Evolutionary conservation across 352 stramenopile genomes (phyloP).

Genomic region (Phytophthora lateralis): DNA sequence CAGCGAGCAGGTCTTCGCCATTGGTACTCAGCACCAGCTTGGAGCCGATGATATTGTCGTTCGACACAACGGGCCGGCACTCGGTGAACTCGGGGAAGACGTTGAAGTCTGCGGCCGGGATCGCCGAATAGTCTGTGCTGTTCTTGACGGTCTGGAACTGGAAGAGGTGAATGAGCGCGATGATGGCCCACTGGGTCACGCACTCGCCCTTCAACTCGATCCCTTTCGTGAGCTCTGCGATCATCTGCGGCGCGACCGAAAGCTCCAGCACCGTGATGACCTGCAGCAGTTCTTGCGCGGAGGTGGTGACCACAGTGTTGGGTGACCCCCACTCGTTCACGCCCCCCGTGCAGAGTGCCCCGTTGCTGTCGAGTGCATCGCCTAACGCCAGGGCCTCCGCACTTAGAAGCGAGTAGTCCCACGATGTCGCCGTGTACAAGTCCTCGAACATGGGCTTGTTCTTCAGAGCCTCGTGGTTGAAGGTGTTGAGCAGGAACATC

Average conservation of each 20-base stretch:
- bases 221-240: constrained; percentile 11
- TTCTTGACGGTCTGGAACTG: constrained; percentile 26
- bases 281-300: not conserved
- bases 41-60: constrained; percentile 13
- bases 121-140: constrained; percentile 26
- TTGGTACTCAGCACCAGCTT: constrained; percentile 13
- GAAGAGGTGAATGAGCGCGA: constrained; percentile 18
- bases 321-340: constrained; percentile 3
- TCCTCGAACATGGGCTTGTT: constrained; percentile 16
- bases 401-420: constrained; percentile 3
- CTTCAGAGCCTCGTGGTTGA: constrained; percentile 5
- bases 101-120: constrained; percentile 27
- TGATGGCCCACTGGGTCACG: constrained; percentile 18
- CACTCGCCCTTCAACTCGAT: constrained; percentile 11
- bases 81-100: constrained; percentile 34
- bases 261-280: not conserved
- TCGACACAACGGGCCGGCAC: constrained; percentile 21
- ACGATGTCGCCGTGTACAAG: constrained; percentile 8
- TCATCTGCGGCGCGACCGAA: constrained; percentile 8
- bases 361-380: constrained; percentile 1
- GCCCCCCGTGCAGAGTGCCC: not conserved
- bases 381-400: constrained; percentile 7
- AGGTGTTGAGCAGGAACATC: not conserved
- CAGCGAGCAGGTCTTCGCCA: constrained; percentile 16
- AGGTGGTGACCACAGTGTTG: not conserved